Percentiles rank a stretch among this genome's conserved stretches.
Conservation (phyloP, 148 eudicot species). For the Dysphania ambrosioides region DNA sequence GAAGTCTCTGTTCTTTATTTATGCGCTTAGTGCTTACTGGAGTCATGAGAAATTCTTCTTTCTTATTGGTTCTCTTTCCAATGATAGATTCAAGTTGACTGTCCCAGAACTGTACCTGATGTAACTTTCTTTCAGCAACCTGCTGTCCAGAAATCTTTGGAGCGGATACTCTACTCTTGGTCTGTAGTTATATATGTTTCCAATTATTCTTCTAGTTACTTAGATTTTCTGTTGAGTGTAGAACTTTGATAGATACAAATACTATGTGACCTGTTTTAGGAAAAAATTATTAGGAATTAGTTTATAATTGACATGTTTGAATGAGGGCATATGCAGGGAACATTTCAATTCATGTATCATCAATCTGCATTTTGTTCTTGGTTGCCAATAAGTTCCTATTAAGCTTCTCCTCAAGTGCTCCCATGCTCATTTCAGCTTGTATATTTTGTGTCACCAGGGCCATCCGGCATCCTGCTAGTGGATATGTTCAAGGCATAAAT, state of each 20-base stretch:
- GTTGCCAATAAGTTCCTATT: background rate
- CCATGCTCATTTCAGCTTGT: constrained; percentile 2
- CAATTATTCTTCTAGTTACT: background rate
- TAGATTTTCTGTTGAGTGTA: background rate
- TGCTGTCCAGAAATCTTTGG: constrained; percentile 87
- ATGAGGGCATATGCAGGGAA: background rate
- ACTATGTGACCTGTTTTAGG: background rate
- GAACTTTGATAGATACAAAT: background rate
- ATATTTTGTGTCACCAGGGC: constrained; percentile 58
- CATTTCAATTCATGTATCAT: background rate
- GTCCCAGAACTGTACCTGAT: constrained; percentile 98
- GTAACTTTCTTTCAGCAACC: constrained; percentile 89
- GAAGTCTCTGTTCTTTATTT: background rate
- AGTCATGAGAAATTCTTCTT: constrained; percentile 3
- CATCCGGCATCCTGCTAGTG: constrained; percentile 99
- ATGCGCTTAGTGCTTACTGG: constrained; percentile 4
- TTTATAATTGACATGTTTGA: background rate
- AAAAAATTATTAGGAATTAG: background rate
- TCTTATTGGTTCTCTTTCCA: constrained; percentile 16
- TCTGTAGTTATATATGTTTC: constrained; percentile 30
- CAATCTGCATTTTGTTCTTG: background rate
- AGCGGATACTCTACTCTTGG: constrained; percentile 94
- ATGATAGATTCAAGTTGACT: constrained; percentile 80
- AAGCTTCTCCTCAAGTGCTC: background rate
- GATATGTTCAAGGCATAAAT: constrained; percentile 98